Evolutionary conservation across 179 eudicot genomes (phyloP).

Genomic region (Beta macrorhiza): DNA sequence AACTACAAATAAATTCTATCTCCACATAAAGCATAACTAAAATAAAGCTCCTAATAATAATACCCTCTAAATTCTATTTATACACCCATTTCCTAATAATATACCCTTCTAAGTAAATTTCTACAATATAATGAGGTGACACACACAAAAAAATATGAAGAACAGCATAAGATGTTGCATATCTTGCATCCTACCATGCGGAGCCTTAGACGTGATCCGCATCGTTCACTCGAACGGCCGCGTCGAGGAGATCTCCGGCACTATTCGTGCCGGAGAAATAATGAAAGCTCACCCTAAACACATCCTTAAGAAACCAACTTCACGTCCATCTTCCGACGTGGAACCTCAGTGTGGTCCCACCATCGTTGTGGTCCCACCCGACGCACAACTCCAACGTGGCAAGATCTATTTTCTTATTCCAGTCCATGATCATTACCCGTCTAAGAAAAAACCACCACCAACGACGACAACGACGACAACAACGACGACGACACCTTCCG

Average conservation of each 20-base stretch:
- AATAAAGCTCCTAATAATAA: background rate
- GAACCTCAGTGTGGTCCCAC: conserved; percentile 34
- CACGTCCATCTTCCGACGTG: conserved; percentile 36
- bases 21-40: too few species aligned
- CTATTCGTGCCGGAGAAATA: conserved; percentile 57
- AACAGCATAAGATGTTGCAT: conserved; percentile 79
- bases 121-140: background rate
- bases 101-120: background rate
- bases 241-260: conserved; percentile 69
- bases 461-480: too few species aligned
- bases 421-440: background rate
- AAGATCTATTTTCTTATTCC: conserved; percentile 92
- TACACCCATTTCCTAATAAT: background rate
- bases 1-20: background rate
- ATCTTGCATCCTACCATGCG: conserved; percentile 97
- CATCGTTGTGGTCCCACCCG: conserved; percentile 69
- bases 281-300: conserved; percentile 76
- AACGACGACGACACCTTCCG: too few species aligned
- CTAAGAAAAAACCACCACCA: conserved; percentile 9
- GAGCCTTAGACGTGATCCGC: conserved; percentile 84
- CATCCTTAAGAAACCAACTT: conserved; percentile 60
- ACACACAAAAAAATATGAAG: conserved; percentile 35
- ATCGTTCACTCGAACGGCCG: conserved; percentile 79
- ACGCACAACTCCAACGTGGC: conserved; percentile 75
- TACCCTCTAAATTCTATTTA: background rate